Conservation (phyloP, 1,284 basidiomycete species). For the Neolentinus lepideus region DNA sequence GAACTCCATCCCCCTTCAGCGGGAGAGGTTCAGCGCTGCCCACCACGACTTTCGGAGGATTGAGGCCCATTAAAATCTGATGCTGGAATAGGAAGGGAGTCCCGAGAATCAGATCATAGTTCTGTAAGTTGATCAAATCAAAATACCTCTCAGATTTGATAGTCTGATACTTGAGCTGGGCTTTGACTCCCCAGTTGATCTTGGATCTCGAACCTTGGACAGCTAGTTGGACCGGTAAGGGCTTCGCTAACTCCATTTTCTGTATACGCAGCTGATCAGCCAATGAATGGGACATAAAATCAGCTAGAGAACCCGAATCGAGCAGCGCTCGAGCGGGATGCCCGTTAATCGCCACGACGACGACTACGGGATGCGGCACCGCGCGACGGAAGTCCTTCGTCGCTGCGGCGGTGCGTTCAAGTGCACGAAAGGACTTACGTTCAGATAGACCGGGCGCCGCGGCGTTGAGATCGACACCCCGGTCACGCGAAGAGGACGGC, state of each 20-base stretch:
- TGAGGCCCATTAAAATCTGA: conserved; percentile 14
- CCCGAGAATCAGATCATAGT: conserved; percentile 25
- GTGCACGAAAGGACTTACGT: too few species aligned
- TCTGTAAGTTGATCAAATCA: conserved; percentile 21
- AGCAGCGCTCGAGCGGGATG: conserved; percentile 21
- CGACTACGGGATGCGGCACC: not conserved
- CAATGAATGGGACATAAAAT: conserved; percentile 31
- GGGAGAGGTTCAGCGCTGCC: conserved; percentile 9
- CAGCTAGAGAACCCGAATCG: conserved; percentile 27
- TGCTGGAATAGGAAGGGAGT: conserved; percentile 26
- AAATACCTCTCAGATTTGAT: conserved; percentile 14
- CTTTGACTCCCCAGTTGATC: conserved; percentile 18
- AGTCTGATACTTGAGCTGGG: conserved; percentile 16
- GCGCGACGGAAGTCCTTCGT: not conserved
- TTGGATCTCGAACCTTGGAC: conserved; percentile 19
- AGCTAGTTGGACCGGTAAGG: conserved; percentile 22
- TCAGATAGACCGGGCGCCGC: too few species aligned
- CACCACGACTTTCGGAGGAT: conserved; percentile 13
- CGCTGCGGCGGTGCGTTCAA: not conserved
- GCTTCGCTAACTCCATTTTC: conserved; percentile 15
- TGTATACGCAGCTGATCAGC: conserved; percentile 24
- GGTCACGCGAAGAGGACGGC: too few species aligned
- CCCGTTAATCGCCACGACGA: not conserved
- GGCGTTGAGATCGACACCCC: too few species aligned
- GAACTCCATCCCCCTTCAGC: conserved; percentile 13